phyloP scores from a whole-genome alignment of 1,139 yeast species.

The Williopsis jadinii region DNA sequence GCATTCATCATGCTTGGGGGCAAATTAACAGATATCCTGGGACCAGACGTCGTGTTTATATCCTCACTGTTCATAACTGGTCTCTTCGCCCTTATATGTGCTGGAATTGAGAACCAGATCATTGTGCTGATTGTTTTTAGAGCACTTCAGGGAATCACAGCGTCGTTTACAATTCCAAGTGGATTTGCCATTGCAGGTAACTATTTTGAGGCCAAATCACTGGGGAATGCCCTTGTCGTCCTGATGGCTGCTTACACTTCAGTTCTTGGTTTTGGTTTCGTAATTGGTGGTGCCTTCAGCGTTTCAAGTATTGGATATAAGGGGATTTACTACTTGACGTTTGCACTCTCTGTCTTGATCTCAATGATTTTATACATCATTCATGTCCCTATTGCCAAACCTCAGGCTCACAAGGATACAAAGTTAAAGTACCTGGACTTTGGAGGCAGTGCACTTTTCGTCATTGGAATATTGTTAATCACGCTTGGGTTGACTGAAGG shows the following conservation, averaged over 20 bases:
- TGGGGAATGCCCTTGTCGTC: conserved; percentile 22
- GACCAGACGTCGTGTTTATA: conserved; percentile 26
- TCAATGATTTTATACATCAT: conserved; percentile 15
- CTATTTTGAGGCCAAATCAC: conserved; percentile 23
- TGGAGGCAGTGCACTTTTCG: conserved; percentile 22
- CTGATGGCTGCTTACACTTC: conserved; percentile 24
- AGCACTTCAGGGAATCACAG: conserved; percentile 33
- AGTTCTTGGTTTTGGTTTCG: conserved; percentile 25
- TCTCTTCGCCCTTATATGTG: conserved; percentile 26
- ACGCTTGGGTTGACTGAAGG: conserved; percentile 31
- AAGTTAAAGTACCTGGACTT: conserved; percentile 24
- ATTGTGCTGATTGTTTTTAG: conserved; percentile 29
- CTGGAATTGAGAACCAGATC: conserved; percentile 23
- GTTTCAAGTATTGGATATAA: conserved; percentile 26
- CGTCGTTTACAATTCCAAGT: conserved; percentile 29
- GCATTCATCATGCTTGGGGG: conserved; percentile 32
- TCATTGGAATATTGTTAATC: conserved; percentile 25
- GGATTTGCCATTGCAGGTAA: conserved; percentile 26
- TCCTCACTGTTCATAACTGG: conserved; percentile 18
- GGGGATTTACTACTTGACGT: conserved; percentile 26
- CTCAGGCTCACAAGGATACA: conserved; percentile 9
- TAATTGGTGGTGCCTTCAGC: conserved; percentile 32
- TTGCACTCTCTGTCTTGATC: conserved; percentile 18
- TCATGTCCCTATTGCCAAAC: conserved; percentile 15
- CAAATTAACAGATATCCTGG: conserved; percentile 31